Evolutionary conservation across 1,139 yeast genomes (phyloP).

Genomic region (Pichia inconspicua): DNA sequence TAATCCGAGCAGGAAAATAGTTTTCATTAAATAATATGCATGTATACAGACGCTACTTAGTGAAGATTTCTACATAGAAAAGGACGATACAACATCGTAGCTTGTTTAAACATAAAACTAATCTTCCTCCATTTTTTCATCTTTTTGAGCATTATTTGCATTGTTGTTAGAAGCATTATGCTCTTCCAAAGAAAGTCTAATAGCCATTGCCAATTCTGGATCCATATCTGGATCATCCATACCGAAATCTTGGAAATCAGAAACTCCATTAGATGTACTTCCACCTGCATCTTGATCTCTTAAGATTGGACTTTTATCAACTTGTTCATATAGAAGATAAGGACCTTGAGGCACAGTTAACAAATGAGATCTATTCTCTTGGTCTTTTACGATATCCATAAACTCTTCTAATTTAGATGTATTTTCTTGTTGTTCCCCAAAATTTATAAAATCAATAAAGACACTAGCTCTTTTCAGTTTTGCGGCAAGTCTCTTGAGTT

Average conservation of each 20-base stretch:
- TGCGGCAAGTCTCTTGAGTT: conserved; percentile 78
- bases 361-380: conserved; percentile 71
- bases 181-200: conserved; percentile 77
- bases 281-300: conserved; percentile 42
- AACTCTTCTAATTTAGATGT: conserved; percentile 76
- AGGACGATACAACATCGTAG: neutral
- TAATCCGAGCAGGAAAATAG: too few species aligned
- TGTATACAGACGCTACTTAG: neutral
- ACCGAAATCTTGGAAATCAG: conserved; percentile 33
- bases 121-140: conserved; percentile 21
- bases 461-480: conserved; percentile 89
- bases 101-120: neutral
- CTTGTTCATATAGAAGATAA: conserved; percentile 63
- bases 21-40: too few species aligned
- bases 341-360: conserved; percentile 89
- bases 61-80: too few species aligned
- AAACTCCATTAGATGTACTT: conserved; percentile 14
- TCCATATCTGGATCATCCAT: conserved; percentile 83
- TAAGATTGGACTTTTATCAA: conserved; percentile 63
- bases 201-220: conserved; percentile 93
- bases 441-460: conserved; percentile 83
- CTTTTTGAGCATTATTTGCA: conserved; percentile 18
- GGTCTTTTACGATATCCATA: conserved; percentile 55
- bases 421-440: conserved; percentile 82
- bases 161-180: conserved; percentile 72